Evolutionary conservation across 2,329 filamentous ascomycete genomes (phyloP).

Genomic region (Geosmithia morbida): DNA sequence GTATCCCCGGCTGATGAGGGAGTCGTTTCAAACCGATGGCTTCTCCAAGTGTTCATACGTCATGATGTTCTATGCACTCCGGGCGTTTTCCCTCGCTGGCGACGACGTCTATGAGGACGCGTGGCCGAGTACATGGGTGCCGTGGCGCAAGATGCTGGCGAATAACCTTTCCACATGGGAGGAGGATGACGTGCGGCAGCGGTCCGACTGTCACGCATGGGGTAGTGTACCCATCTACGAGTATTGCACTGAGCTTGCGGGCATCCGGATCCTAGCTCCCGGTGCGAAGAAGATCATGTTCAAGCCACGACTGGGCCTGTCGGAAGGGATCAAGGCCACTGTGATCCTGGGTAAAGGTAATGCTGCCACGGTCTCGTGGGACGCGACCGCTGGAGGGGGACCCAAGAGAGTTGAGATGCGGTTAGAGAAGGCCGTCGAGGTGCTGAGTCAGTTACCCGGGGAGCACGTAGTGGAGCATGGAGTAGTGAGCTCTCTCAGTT

Average conservation of each 20-base stretch:
- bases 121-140: slow-evolving; percentile 5
- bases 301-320: slow-evolving; percentile 12
- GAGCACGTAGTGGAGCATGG: slow-evolving; percentile 6
- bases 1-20: slow-evolving; percentile 1
- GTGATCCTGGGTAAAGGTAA: slow-evolving; percentile 11
- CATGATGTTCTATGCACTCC: slow-evolving; percentile 7
- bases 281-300: slow-evolving; percentile 11
- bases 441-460: slow-evolving; percentile 6
- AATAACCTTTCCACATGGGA: slow-evolving; percentile 6
- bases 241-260: slow-evolving; percentile 6
- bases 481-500: slow-evolving; percentile 2
- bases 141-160: slow-evolving; percentile 5
- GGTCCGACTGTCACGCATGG: slow-evolving; percentile 9
- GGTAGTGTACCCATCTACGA: slow-evolving; percentile 7
- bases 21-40: not conserved
- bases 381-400: not conserved
- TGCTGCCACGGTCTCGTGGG: slow-evolving; percentile 10
- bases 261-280: slow-evolving; percentile 1
- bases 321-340: slow-evolving; percentile 8
- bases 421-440: slow-evolving; percentile 4
- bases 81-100: slow-evolving; percentile 4
- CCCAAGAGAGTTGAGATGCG: slow-evolving; percentile 4
- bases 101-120: slow-evolving; percentile 4
- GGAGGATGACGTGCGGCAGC: slow-evolving; percentile 6
- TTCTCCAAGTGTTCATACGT: slow-evolving; percentile 2